A percentile compares a stretch with the other conserved stretches of the same genome.
Conservation (phyloP, 2,329 filamentous ascomycete genomes). For the Coniochaeta ligniaria region DNA sequence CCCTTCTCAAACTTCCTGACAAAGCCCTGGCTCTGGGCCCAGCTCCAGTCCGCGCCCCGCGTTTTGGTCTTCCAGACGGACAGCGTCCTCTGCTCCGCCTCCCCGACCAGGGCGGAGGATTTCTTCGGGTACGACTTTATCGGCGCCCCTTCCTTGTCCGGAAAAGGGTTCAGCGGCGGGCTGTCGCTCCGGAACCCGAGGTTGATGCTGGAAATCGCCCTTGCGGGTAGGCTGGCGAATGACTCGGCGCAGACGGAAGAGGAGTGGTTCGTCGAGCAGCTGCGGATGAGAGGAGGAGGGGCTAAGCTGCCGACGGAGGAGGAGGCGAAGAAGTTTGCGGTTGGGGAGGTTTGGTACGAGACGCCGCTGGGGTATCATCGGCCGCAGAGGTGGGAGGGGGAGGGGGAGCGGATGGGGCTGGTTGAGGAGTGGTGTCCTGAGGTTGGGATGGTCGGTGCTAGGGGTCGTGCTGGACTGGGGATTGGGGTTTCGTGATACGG, state of each 20-base stretch:
- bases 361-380: constrained; percentile 19
- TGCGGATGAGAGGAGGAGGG: constrained; percentile 6
- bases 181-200: constrained; percentile 22
- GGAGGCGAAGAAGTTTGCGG: constrained; percentile 15
- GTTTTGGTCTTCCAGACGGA: constrained; percentile 31
- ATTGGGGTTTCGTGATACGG: too few relatives aligned
- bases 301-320: too few relatives aligned
- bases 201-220: constrained; percentile 11
- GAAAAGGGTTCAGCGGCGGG: constrained; percentile 23
- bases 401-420: constrained; percentile 14
- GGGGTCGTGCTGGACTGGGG: too few relatives aligned
- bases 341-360: constrained; percentile 16
- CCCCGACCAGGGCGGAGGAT: constrained; percentile 21
- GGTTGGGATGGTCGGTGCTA: constrained; percentile 9
- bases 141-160: constrained; percentile 19
- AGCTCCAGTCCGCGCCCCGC: constrained; percentile 21
- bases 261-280: constrained; percentile 18
- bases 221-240: constrained; percentile 6
- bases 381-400: constrained; percentile 12
- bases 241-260: constrained; percentile 14
- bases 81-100: constrained; percentile 26
- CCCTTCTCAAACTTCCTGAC: constrained; percentile 29
- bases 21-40: constrained; percentile 27
- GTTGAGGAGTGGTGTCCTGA: constrained; percentile 23
- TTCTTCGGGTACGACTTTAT: constrained; percentile 27